Evolutionary conservation across 371 early-diverging fungal genomes (phyloP), one percentile per base, ranked within the genome.

Genomic region (Dinochytrium kinnereticum): DNA sequence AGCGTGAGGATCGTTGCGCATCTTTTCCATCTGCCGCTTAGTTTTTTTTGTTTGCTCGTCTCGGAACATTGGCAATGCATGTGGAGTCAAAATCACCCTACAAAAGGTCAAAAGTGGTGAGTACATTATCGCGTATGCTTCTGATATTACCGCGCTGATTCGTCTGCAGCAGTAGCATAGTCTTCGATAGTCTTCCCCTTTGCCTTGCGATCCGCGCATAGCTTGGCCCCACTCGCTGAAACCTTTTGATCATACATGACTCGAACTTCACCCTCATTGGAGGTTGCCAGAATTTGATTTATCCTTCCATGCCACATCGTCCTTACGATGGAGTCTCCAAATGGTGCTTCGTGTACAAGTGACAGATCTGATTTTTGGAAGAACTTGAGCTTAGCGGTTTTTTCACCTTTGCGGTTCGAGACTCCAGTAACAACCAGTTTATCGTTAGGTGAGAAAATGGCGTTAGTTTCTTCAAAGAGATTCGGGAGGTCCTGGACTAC

Each of bases 381-480:
- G 79, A 93, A 86, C 33, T 90, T 83, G 2, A 94, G 74, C 71
- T 89, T 86, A 30, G 93, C 95, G 10, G 57, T 39, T 1, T 21
- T 21, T 59, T 89, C 87, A 13, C 87, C 89, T 77, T 91, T 92
- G 49, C 90, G 91, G 39, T 87, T 90, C 1, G 91, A 74, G 26
- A 80, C 74, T 28, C 86, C 85, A 0, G 82, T 81, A 2, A 86
- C 67, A n/a, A 83, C 72, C 57, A 90, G 75, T 15, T 89, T 85
- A 59, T 93, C 94, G 69, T 93, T 90, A 0, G 98, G 97, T 40
- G 94, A 93, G 64, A 95, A 95, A 5, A 92, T 89, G n/a, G 93
- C 85, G 76, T 93, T 92, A n/a, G 90, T 86, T 74, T 95, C 95
- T 5, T 91, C 89, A 72, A 91, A 92, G n/a, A 90, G 83, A 7